Percentiles rank a stretch among this genome's conserved stretches.
Evolutionary conservation across 2,329 filamentous ascomycete species (phyloP).

Genomic region (Penicillium sp.): DNA sequence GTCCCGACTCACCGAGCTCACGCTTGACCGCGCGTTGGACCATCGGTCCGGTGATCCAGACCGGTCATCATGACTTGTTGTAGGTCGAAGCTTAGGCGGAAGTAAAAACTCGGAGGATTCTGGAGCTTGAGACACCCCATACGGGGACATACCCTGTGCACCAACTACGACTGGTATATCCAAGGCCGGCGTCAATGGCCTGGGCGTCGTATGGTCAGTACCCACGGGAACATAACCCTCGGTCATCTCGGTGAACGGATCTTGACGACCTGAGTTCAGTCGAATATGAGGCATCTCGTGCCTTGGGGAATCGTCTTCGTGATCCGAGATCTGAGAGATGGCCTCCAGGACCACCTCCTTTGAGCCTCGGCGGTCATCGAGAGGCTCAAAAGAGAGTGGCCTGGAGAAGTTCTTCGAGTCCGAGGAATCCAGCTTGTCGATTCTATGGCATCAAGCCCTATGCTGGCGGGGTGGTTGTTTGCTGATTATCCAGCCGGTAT

Average conservation of each 20-base stretch:
- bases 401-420: not conserved
- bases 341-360: not conserved
- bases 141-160: slow-evolving; percentile 25
- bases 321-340: slow-evolving; percentile 19
- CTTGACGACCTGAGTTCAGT: slow-evolving; percentile 60
- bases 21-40: slow-evolving; percentile 63
- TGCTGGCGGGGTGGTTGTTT: not conserved
- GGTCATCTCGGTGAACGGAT: slow-evolving; percentile 46
- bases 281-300: slow-evolving; percentile 57
- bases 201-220: slow-evolving; percentile 20
- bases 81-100: slow-evolving; percentile 46
- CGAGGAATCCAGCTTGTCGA: not conserved
- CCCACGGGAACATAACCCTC: slow-evolving; percentile 25
- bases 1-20: slow-evolving; percentile 50
- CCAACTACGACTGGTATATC: slow-evolving; percentile 10
- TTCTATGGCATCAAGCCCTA: not conserved
- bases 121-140: slow-evolving; percentile 52
- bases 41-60: slow-evolving; percentile 50
- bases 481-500: not conserved
- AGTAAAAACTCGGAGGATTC: slow-evolving; percentile 41
- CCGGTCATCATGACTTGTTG: slow-evolving; percentile 51
- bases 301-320: slow-evolving; percentile 10
- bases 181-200: slow-evolving; percentile 20
- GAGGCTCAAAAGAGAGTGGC: not conserved
- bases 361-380: not conserved